A percentile compares a stretch with the other conserved stretches of the same genome.
These are phyloP conservation scores for Lachnellula occidentalis DNA, from an alignment of 2,329 filamentous ascomycete genomes.

Conservation along the genomic window DNA sequence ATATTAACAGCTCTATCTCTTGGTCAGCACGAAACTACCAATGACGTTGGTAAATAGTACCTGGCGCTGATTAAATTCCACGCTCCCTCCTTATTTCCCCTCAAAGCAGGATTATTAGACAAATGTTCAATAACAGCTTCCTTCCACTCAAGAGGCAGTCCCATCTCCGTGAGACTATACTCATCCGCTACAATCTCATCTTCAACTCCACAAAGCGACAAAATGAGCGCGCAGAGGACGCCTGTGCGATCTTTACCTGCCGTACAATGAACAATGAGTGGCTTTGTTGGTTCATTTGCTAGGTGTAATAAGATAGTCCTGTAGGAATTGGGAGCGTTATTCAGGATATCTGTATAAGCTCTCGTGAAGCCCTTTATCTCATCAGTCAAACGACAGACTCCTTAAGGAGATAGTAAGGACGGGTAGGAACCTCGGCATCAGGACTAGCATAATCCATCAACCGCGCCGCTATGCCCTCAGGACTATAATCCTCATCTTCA, in stretches of 20 bases:
- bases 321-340: slow-evolving; percentile 47
- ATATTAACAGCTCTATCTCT: slow-evolving; percentile 42
- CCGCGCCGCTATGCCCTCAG: slow-evolving; percentile 56
- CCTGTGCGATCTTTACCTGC: slow-evolving; percentile 76
- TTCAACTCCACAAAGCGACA: slow-evolving; percentile 57
- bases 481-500: slow-evolving; percentile 51
- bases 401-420: neutral
- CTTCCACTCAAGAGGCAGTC: slow-evolving; percentile 47
- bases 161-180: slow-evolving; percentile 61
- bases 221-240: slow-evolving; percentile 60
- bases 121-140: slow-evolving; percentile 46
- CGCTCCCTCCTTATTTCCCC: slow-evolving; percentile 33
- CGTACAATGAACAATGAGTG: slow-evolving; percentile 66
- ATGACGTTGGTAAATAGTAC: slow-evolving; percentile 13
- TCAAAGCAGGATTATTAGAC: slow-evolving; percentile 45
- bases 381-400: slow-evolving; percentile 1
- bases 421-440: slow-evolving; percentile 37
- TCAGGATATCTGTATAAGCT: slow-evolving; percentile 59
- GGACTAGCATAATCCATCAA: slow-evolving; percentile 54
- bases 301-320: slow-evolving; percentile 42
- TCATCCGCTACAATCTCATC: slow-evolving; percentile 58
- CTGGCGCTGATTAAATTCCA: slow-evolving; percentile 39
- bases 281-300: slow-evolving; percentile 35
- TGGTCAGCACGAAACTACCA: slow-evolving; percentile 3
- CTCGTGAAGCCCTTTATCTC: slow-evolving; percentile 50